Evolutionary conservation across 495 filamentous ascomycete species (phyloP).

Genomic region (Cryomyces antarcticus): DNA sequence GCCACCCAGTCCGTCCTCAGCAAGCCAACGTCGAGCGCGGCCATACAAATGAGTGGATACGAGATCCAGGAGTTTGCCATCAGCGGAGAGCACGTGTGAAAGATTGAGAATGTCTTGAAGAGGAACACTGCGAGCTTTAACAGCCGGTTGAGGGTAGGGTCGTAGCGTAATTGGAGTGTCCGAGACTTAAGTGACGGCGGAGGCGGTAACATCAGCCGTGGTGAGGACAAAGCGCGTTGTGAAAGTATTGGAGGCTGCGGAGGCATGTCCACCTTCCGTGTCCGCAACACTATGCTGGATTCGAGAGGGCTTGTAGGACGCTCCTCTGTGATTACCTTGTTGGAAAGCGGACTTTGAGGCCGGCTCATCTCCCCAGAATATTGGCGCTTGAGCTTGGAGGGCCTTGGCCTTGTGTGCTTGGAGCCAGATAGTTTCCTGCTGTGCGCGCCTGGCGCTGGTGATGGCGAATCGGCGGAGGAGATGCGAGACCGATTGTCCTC

Average conservation of each 20-base stretch:
- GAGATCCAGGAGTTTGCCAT: slow-evolving; percentile 34
- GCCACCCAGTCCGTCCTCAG: too few relatives aligned
- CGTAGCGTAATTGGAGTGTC: slow-evolving; percentile 19
- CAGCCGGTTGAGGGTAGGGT: slow-evolving; percentile 11
- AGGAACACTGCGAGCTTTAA: slow-evolving; percentile 26
- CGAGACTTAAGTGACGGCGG: slow-evolving; percentile 13
- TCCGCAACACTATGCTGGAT: slow-evolving; percentile 10
- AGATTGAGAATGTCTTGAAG: slow-evolving; percentile 32
- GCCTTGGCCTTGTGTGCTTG: slow-evolving; percentile 5
- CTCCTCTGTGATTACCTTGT: background rate
- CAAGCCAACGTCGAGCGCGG: slow-evolving; percentile 27
- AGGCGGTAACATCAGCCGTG: slow-evolving; percentile 14
- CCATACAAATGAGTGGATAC: slow-evolving; percentile 40
- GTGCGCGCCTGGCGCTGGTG: slow-evolving; percentile 7
- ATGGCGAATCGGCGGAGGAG: slow-evolving; percentile 32
- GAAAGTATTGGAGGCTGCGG: background rate
- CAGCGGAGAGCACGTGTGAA: slow-evolving; percentile 39
- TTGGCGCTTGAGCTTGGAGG: slow-evolving; percentile 8
- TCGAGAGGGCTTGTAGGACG: background rate
- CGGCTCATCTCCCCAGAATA: slow-evolving; percentile 1
- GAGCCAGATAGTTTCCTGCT: slow-evolving; percentile 5
- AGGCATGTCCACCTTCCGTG: slow-evolving; percentile 9
- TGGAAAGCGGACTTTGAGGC: background rate
- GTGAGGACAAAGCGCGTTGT: slow-evolving; percentile 5
- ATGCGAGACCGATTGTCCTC: slow-evolving; percentile 37